phyloP scores from a whole-genome alignment of 768 basidiomycete genomes.

The Amanita muscaria region DNA sequence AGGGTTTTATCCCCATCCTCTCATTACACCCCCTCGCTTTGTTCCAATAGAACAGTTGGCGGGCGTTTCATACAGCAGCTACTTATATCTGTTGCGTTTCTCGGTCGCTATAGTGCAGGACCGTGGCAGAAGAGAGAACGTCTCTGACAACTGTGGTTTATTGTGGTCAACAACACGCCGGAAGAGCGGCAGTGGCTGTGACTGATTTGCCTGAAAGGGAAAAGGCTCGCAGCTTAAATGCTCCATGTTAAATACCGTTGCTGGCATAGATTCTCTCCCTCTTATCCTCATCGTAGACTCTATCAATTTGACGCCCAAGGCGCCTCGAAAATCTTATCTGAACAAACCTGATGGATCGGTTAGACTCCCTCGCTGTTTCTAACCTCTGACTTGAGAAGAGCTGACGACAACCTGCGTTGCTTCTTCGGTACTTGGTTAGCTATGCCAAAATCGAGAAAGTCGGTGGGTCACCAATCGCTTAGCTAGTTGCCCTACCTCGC shows the following conservation, averaged over 20 bases:
- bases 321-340: background rate
- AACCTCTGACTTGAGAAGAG: background rate
- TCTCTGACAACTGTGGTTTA: no score
- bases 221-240: background rate
- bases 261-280: slow-evolving; percentile 13
- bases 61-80: no score
- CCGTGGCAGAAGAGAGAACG: no score
- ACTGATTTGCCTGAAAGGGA: slow-evolving; percentile 1
- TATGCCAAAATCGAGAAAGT: slow-evolving; percentile 98
- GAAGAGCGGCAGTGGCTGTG: background rate
- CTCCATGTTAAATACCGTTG: slow-evolving; percentile 20
- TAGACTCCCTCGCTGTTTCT: slow-evolving; percentile 14
- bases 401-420: slow-evolving; percentile 11
- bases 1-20: no score
- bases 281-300: slow-evolving; percentile 17
- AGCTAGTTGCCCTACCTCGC: slow-evolving; percentile 10
- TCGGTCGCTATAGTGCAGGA: no score
- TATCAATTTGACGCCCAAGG: background rate
- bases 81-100: no score
- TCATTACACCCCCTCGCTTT: no score
- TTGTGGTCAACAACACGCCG: no score
- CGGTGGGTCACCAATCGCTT: slow-evolving; percentile 61
- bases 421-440: slow-evolving; percentile 31
- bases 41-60: no score
- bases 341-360: slow-evolving; percentile 36